Evolutionary conservation across 805 yeast genomes (phyloP).

Genomic region (Kluyveromyces wickerhamii): DNA sequence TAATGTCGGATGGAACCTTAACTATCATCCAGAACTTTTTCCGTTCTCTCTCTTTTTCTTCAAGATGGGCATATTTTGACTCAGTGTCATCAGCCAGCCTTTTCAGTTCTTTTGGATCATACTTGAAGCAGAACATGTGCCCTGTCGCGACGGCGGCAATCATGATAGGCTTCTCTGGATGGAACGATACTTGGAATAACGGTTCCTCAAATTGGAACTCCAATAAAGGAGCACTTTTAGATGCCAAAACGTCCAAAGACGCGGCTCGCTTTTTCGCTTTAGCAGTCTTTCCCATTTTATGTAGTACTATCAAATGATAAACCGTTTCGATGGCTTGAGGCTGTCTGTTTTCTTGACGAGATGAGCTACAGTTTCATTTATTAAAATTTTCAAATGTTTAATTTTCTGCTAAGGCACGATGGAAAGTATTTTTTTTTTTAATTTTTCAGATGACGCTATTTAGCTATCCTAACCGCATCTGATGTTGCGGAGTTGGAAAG

Average conservation of each 20-base stretch:
- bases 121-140: slow-evolving; percentile 52
- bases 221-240: slow-evolving; percentile 25
- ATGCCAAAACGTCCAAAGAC: slow-evolving; percentile 12
- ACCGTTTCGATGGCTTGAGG: too few relatives aligned
- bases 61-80: slow-evolving; percentile 16
- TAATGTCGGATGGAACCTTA: slow-evolving; percentile 10
- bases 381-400: too few relatives aligned
- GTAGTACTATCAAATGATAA: too few relatives aligned
- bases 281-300: slow-evolving; percentile 9
- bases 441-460: too few relatives aligned
- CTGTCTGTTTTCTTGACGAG: not conserved
- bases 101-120: slow-evolving; percentile 42
- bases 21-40: slow-evolving; percentile 41
- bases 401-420: too few relatives aligned
- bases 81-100: slow-evolving; percentile 20
- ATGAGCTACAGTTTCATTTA: not conserved
- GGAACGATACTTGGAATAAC: slow-evolving; percentile 69
- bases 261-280: slow-evolving; percentile 7
- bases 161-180: slow-evolving; percentile 60
- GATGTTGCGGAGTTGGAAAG: too few relatives aligned
- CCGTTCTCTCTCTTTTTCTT: slow-evolving; percentile 21
- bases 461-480: too few relatives aligned
- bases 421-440: too few relatives aligned
- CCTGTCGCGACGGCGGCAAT: slow-evolving; percentile 80
- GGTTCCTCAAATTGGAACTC: slow-evolving; percentile 45